Conservation (phyloP, 148 eudicot species). For the Vaccinium myrtillus region DNA sequence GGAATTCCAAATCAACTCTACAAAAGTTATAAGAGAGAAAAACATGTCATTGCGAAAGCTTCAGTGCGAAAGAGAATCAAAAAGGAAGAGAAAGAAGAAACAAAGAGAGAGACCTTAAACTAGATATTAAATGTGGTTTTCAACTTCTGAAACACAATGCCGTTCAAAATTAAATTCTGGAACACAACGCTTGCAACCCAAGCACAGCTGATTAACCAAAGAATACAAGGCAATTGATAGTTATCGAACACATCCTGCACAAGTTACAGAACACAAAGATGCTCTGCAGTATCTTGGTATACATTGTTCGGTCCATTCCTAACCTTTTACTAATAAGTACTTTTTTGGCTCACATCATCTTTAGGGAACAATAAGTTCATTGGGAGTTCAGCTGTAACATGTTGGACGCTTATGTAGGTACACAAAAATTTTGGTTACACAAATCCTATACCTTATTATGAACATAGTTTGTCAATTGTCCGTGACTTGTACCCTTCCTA, state of each 20-base stretch:
- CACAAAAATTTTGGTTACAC: background rate
- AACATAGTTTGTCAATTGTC: background rate
- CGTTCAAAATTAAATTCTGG: no score
- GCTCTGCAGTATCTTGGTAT: background rate
- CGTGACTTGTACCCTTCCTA: background rate
- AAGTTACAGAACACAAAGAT: background rate
- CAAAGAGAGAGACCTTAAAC: background rate
- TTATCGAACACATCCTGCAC: background rate
- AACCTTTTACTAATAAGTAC: background rate
- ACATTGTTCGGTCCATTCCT: background rate
- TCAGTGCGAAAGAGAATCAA: conserved; percentile 7
- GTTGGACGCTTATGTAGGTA: background rate
- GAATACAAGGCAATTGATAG: background rate
- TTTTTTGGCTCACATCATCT: background rate
- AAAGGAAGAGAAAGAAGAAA: background rate
- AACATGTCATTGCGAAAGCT: background rate
- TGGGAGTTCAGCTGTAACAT: background rate
- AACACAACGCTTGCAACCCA: background rate
- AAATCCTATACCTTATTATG: background rate
- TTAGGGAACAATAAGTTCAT: background rate
- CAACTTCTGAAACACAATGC: background rate
- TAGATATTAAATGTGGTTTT: background rate
- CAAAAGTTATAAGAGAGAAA: conserved; percentile 23
- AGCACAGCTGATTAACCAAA: background rate
- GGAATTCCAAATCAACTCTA: conserved; percentile 88